Evolutionary conservation across 371 early-diverging fungal species (phyloP), one percentile per base, ranked within the genome.

Genomic region (Saksenaea vasiformis): DNA sequence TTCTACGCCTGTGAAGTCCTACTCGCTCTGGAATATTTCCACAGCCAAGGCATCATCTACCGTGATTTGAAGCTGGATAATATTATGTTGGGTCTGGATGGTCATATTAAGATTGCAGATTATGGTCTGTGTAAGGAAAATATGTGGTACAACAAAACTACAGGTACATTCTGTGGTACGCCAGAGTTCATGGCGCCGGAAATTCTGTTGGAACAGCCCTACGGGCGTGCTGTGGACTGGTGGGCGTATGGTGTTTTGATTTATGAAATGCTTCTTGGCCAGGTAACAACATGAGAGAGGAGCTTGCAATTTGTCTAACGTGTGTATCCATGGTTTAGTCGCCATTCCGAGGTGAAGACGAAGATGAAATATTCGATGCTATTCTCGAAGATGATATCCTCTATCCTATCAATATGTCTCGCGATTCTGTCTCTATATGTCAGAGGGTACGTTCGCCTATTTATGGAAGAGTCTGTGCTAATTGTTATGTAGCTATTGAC

Each of bases 91-190:
- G 70, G 92, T 11, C 67, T 85, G 59, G 91, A 94, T 69, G 99
- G 99, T 2, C 99, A 99, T 70, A 91, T 99, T 77, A 98, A 98
- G 83, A 87, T 99, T 56, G 96, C 98, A 5, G 99, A 99, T 80
- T 99, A 98, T 80, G 99, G 99, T 67, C 63, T 80, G 9, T 80
- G 81, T 61, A 80, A 80, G 57, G 81, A 80, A 61, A 85, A 84
- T 58, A 84, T 86, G 81, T 71, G 77, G 54, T 75, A 73, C 38
- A 77, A 81, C 24, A 74, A 79, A 5, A 88, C 85, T 0, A 94
- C 94, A 1, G 85, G 79, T 62, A 96, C 96, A 1, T 93, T 95
- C 72, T 95, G 96, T 79, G 96, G 96, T 36, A 95, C 96, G 28
- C 91, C 93, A 13, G 94, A 94, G 65, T 93, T 91, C 70, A 88